phyloP scores from a whole-genome alignment of 495 filamentous ascomycete genomes.

The Darksidea phi region DNA sequence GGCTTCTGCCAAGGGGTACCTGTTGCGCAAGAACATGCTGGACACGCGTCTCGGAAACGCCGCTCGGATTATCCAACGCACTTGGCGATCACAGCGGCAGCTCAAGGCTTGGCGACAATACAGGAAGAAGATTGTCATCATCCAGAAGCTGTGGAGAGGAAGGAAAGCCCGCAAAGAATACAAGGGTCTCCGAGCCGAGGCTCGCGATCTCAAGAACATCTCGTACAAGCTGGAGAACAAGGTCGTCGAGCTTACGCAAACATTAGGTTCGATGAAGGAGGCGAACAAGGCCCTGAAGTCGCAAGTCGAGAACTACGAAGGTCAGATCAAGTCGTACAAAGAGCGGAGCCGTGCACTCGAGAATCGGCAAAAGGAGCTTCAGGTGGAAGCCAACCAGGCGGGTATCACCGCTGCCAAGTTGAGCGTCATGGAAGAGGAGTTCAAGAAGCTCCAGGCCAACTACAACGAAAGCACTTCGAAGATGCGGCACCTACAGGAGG shows the following conservation, averaged over 20 bases:
- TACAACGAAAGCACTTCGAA: slow-evolving; percentile 83
- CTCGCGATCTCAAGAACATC: slow-evolving; percentile 96
- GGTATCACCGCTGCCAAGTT: slow-evolving; percentile 90
- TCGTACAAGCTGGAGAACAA: slow-evolving; percentile 99
- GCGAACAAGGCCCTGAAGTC: slow-evolving; percentile 86
- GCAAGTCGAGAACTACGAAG: slow-evolving; percentile 95
- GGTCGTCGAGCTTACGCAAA: slow-evolving; percentile 96
- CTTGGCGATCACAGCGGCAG: slow-evolving; percentile 78
- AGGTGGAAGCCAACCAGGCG: slow-evolving; percentile 94
- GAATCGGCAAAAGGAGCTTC: slow-evolving; percentile 84
- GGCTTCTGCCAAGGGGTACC: slow-evolving; percentile 84
- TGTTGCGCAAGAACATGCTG: slow-evolving; percentile 83
- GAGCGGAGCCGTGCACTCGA: slow-evolving; percentile 89
- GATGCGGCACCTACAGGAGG: slow-evolving; percentile 89
- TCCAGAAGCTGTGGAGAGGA: slow-evolving; percentile 93
- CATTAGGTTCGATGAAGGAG: slow-evolving; percentile 81
- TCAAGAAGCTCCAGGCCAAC: slow-evolving; percentile 81
- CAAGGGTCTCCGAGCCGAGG: slow-evolving; percentile 88
- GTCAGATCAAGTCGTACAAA: slow-evolving; percentile 92
- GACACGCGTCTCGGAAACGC: slow-evolving; percentile 93
- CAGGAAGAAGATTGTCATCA: slow-evolving; percentile 79
- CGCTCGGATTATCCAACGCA: slow-evolving; percentile 83
- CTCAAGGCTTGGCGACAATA: slow-evolving; percentile 83
- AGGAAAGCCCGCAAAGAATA: slow-evolving; percentile 77
- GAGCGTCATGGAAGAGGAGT: slow-evolving; percentile 86